Conservation (phyloP, 345 rosid genomes). For the Erucastrum elatum region DNA sequence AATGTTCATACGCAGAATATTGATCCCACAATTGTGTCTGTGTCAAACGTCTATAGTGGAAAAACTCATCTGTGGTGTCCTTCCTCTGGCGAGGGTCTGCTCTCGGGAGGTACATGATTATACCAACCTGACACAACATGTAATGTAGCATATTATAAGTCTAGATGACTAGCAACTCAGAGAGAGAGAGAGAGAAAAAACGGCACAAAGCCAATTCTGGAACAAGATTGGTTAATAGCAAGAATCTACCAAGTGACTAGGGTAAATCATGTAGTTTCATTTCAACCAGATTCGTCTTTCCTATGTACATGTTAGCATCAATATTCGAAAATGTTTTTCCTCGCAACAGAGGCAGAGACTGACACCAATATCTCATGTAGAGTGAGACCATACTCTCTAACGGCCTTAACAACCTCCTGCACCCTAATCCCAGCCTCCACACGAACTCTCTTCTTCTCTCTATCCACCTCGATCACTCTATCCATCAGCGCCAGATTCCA, state of each 20-base stretch:
- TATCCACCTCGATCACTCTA: conserved; percentile 35
- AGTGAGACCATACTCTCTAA: too few relatives aligned
- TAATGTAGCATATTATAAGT: neutral
- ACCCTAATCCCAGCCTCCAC: too few relatives aligned
- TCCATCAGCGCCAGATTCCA: too few relatives aligned
- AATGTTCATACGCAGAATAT: conserved; percentile 86
- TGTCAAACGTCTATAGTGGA: conserved; percentile 76
- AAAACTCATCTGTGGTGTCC: conserved; percentile 91
- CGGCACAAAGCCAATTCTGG: neutral
- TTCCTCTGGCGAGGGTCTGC: conserved; percentile 89
- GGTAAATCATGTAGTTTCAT: too few relatives aligned
- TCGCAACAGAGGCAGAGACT: neutral
- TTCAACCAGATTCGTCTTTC: neutral
- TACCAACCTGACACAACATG: conserved; percentile 69
- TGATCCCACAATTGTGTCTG: conserved; percentile 71
- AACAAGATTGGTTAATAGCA: conserved; percentile 10
- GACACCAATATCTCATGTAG: neutral
- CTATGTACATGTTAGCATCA: neutral
- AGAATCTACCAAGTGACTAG: neutral
- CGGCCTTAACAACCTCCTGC: too few relatives aligned
- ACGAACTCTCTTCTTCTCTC: conserved; percentile 72
- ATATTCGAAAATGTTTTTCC: neutral
- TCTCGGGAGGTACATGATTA: conserved; percentile 96
- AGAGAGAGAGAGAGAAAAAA: neutral
- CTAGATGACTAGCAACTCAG: neutral